Percentiles rank a stretch among this genome's conserved stretches.
phyloP scores from a whole-genome alignment of 2,329 filamentous ascomycete genomes.

The Ambrosiella xylebori region DNA sequence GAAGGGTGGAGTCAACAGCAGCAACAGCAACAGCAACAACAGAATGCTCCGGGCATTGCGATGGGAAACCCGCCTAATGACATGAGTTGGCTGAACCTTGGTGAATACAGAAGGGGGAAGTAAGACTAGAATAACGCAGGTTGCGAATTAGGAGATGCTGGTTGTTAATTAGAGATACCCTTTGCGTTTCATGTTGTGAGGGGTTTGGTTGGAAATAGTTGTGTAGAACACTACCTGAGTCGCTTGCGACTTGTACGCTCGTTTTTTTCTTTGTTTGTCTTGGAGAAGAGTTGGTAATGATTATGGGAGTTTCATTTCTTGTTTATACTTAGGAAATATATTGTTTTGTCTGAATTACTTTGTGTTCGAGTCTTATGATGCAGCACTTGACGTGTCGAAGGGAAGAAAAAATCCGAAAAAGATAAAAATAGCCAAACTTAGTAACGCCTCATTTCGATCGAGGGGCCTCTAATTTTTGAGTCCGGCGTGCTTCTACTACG shows the following conservation, averaged over 20 bases:
- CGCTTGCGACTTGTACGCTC: background rate
- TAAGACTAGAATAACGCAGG: background rate
- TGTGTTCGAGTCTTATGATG: background rate
- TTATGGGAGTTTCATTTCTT: background rate
- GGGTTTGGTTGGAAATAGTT: background rate
- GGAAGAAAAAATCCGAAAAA: too few relatives aligned
- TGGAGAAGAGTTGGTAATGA: slow-evolving; percentile 3
- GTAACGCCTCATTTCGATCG: too few relatives aligned
- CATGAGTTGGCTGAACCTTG: slow-evolving; percentile 69
- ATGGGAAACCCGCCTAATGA: slow-evolving; percentile 37
- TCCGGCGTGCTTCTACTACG: too few relatives aligned
- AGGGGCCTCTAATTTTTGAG: too few relatives aligned
- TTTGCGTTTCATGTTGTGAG: background rate
- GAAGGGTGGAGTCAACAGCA: slow-evolving; percentile 34
- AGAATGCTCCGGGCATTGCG: slow-evolving; percentile 28
- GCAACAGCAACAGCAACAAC: slow-evolving; percentile 13
- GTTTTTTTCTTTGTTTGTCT: slow-evolving; percentile 5
- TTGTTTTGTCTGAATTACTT: background rate
- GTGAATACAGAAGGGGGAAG: slow-evolving; percentile 22
- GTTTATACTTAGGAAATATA: background rate
- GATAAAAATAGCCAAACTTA: too few relatives aligned
- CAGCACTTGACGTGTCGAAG: background rate
- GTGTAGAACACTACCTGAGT: slow-evolving; percentile 3
- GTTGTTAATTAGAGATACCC: background rate
- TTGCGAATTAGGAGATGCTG: background rate